Percentiles rank a stretch among this genome's conserved stretches.
Conservation (phyloP, 2,329 filamentous ascomycete species). For the Xylaria sp. region DNA sequence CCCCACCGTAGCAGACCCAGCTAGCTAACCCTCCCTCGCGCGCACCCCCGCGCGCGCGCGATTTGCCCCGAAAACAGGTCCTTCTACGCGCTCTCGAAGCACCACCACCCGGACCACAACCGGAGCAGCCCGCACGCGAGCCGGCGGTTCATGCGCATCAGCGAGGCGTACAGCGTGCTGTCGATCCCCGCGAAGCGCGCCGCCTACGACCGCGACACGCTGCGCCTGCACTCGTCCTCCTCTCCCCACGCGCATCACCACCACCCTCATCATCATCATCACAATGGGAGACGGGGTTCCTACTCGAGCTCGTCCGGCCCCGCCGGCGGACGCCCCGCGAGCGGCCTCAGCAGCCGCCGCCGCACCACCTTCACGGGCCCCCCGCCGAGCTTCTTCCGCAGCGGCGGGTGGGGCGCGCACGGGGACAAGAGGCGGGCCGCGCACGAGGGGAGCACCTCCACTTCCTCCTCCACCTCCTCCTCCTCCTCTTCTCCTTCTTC, state of each 20-base stretch:
- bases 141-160: slow-evolving; percentile 78
- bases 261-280: slow-evolving; percentile 32
- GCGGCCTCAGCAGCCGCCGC: slow-evolving; percentile 76
- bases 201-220: slow-evolving; percentile 76
- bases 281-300: slow-evolving; percentile 51
- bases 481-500: background rate
- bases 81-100: slow-evolving; percentile 91
- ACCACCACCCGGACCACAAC: slow-evolving; percentile 92
- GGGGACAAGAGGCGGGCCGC: slow-evolving; percentile 59
- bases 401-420: slow-evolving; percentile 75
- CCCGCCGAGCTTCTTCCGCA: slow-evolving; percentile 85
- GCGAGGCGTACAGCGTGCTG: slow-evolving; percentile 80
- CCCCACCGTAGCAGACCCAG: background rate
- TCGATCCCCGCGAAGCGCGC: slow-evolving; percentile 73
- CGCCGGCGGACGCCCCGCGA: slow-evolving; percentile 76
- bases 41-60: background rate
- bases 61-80: too few relatives aligned
- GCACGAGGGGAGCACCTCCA: slow-evolving; percentile 46
- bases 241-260: slow-evolving; percentile 35
- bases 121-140: slow-evolving; percentile 71
- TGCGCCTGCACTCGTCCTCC: slow-evolving; percentile 43
- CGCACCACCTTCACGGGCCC: slow-evolving; percentile 79
- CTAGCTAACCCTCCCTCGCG: background rate
- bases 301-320: slow-evolving; percentile 61
- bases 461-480: background rate